phyloP scores from a whole-genome alignment of 805 yeast genomes.

The Nadsonia fulvescens region DNA sequence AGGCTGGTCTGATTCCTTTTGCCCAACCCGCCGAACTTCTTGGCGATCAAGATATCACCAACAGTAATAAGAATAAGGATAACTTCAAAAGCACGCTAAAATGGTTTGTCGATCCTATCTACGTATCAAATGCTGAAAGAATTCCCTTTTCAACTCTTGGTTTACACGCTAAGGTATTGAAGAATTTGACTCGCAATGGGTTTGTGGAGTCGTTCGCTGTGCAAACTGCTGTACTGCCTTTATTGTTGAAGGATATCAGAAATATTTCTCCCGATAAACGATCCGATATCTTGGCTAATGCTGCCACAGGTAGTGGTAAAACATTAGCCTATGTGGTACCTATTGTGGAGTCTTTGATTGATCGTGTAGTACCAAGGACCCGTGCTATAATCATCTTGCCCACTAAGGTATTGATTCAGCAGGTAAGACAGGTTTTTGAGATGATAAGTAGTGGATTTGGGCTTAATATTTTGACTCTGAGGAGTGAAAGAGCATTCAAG shows the following conservation, averaged over 20 bases:
- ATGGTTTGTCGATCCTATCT: slow-evolving; percentile 57
- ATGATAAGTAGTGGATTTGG: slow-evolving; percentile 48
- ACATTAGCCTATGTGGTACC: slow-evolving; percentile 82
- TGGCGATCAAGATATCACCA: no score
- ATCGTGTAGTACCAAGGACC: slow-evolving; percentile 49
- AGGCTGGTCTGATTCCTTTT: slow-evolving; percentile 43
- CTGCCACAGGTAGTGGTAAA: slow-evolving; percentile 93
- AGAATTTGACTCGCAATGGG: slow-evolving; percentile 30
- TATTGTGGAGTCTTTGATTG: slow-evolving; percentile 45
- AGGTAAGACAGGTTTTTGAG: slow-evolving; percentile 52
- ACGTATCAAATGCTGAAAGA: slow-evolving; percentile 29
- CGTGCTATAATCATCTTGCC: slow-evolving; percentile 76
- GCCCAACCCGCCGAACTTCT: slow-evolving; percentile 54
- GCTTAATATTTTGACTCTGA: slow-evolving; percentile 40
- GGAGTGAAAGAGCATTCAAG: slow-evolving; percentile 33
- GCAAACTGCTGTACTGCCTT: slow-evolving; percentile 49
- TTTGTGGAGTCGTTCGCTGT: slow-evolving; percentile 54
- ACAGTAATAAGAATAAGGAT: no score
- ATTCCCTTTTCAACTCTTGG: slow-evolving; percentile 32
- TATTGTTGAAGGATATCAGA: slow-evolving; percentile 26
- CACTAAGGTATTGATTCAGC: slow-evolving; percentile 70
- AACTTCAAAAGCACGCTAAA: no score
- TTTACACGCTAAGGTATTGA: slow-evolving; percentile 19
- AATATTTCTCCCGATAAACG: slow-evolving; percentile 18
- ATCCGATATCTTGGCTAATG: slow-evolving; percentile 65